Conservation (phyloP, 2,329 filamentous ascomycete genomes). For the Conoideocrella luteorostrata region DNA sequence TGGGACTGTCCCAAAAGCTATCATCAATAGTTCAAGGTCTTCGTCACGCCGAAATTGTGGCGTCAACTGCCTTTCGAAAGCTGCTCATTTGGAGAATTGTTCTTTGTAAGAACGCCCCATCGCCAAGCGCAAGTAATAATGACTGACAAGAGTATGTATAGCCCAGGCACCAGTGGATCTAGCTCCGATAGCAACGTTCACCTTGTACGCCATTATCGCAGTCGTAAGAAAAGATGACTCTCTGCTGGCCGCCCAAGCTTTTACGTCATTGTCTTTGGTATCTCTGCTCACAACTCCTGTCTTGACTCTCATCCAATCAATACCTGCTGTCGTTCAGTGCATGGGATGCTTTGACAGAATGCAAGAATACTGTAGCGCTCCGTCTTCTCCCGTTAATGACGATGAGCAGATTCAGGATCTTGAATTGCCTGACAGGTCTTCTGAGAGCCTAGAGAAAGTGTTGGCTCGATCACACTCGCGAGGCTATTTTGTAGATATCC, state of each 20-base stretch:
- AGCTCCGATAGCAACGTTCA: not conserved
- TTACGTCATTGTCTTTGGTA: not conserved
- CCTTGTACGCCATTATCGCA: not conserved
- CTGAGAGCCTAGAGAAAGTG: no score
- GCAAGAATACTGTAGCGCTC: not conserved
- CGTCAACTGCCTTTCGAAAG: not conserved
- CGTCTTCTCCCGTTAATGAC: no score
- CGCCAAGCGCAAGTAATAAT: no score
- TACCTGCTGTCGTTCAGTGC: not conserved
- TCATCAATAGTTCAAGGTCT: not conserved
- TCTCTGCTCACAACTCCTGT: not conserved
- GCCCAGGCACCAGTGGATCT: not conserved
- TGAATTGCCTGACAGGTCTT: not conserved
- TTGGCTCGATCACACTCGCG: no score
- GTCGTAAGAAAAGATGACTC: not conserved
- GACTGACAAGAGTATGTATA: no score
- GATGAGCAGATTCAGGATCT: not conserved
- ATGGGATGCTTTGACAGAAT: not conserved
- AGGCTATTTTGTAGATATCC: no score
- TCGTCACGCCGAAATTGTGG: not conserved
- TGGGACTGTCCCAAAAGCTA: not conserved
- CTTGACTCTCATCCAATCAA: not conserved
- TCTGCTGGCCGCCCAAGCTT: not conserved
- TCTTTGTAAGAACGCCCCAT: not conserved
- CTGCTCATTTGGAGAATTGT: not conserved